Evolutionary conservation across 2,329 filamentous ascomycete genomes (phyloP).

Genomic region (Fusarium liriodendri): DNA sequence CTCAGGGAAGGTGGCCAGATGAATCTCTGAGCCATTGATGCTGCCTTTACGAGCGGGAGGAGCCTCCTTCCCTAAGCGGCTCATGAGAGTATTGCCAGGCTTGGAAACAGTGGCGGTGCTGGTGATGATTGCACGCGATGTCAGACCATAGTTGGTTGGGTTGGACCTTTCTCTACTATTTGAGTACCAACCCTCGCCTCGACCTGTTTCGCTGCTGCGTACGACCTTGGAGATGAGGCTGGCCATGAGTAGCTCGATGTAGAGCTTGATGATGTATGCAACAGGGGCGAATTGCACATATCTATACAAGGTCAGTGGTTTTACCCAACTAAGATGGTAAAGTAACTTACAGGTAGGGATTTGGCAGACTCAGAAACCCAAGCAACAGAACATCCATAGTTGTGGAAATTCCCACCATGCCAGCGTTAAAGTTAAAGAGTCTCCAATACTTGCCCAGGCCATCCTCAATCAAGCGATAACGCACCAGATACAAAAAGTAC

Average conservation of each 20-base stretch:
- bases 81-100: constrained; percentile 2
- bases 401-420: constrained; percentile 60
- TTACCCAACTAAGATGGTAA: constrained; percentile 8
- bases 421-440: constrained; percentile 60
- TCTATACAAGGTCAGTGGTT: constrained; percentile 29
- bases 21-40: constrained; percentile 17
- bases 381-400: constrained; percentile 55
- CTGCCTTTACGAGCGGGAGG: neutral
- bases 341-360: constrained; percentile 23
- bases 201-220: neutral
- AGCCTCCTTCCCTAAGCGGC: constrained; percentile 11
- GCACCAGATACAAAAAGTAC: constrained; percentile 61
- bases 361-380: constrained; percentile 37
- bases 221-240: constrained; percentile 59
- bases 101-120: neutral
- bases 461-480: constrained; percentile 57
- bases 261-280: constrained; percentile 63
- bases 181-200: constrained; percentile 13
- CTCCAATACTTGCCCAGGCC: constrained; percentile 63
- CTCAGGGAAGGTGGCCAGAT: constrained; percentile 11
- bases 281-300: constrained; percentile 62
- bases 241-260: constrained; percentile 66
- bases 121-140: constrained; percentile 22
- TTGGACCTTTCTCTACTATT: constrained; percentile 17
- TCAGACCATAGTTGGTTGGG: constrained; percentile 16